phyloP scores from a whole-genome alignment of 73 alveolate species.

The Effrenium voratum region DNA sequence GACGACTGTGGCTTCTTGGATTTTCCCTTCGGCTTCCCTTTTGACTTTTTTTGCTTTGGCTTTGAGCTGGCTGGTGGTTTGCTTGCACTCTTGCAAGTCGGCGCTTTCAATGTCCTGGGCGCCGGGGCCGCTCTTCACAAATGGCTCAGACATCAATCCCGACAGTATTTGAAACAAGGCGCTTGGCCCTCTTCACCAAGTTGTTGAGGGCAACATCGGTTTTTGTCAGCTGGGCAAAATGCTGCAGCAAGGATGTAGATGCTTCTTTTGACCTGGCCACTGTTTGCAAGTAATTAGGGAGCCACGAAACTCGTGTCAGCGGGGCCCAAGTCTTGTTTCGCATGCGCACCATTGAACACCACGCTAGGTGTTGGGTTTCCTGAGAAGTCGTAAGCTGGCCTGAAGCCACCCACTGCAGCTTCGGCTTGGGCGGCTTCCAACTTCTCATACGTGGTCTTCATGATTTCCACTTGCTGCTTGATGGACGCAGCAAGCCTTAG shows the following conservation, averaged over 20 bases:
- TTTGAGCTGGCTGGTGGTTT: no score
- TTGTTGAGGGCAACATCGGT: slow-evolving; percentile 33
- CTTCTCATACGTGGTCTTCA: slow-evolving; percentile 1
- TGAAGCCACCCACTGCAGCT: background rate
- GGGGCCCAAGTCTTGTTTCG: background rate
- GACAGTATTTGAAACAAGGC: no score
- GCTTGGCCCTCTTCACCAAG: slow-evolving; percentile 28
- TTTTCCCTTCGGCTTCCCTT: background rate
- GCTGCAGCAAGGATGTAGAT: background rate
- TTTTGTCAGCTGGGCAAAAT: background rate
- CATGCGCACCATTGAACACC: background rate
- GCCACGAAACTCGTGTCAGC: background rate
- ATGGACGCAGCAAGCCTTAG: background rate
- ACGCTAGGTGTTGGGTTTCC: no score
- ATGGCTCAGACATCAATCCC: background rate
- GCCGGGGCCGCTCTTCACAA: background rate
- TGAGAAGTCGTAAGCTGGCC: background rate
- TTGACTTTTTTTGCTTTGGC: background rate
- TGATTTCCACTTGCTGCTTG: background rate
- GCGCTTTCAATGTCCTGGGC: background rate
- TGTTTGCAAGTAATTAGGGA: background rate
- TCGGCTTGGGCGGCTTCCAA: background rate
- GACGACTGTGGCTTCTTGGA: background rate
- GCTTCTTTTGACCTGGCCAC: background rate
- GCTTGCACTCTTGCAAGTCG: background rate